Percentiles rank a stretch among this genome's conserved stretches.
Evolutionary conservation across 2,329 filamentous ascomycete species (phyloP).

Genomic region (Cytospora chrysosperma): DNA sequence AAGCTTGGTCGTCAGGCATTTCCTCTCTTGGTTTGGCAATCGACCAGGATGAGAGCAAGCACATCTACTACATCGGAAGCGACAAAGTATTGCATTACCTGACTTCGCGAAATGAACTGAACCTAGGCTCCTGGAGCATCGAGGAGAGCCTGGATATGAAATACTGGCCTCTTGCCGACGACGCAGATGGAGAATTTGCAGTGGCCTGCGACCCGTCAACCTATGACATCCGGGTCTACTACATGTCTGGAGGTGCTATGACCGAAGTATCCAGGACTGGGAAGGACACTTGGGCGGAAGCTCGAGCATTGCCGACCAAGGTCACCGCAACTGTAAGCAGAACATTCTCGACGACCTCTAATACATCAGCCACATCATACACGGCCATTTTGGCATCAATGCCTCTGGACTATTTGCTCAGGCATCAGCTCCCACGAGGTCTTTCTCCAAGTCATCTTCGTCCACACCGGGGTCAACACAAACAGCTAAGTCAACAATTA

Average conservation of each 20-base stretch:
- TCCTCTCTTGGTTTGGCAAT: neutral
- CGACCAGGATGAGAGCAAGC: constrained; percentile 2
- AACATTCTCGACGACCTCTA: neutral
- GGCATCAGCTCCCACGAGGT: neutral
- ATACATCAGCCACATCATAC: neutral
- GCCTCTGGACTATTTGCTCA: neutral
- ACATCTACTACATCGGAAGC: constrained; percentile 11
- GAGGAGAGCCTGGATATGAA: neutral
- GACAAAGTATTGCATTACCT: constrained; percentile 2
- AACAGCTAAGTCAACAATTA: neutral
- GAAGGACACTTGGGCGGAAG: constrained; percentile 5
- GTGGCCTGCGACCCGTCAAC: constrained; percentile 2
- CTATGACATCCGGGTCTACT: constrained; percentile 10
- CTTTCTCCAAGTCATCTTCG: neutral
- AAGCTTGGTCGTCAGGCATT: neutral
- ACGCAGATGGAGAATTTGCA: neutral
- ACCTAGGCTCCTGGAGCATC: constrained; percentile 5
- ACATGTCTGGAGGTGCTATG: constrained; percentile 8
- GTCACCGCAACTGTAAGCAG: constrained; percentile 1
- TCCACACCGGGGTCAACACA: neutral
- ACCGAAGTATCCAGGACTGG: constrained; percentile 1
- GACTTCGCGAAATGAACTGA: neutral
- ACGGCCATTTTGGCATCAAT: neutral
- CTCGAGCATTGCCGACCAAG: neutral
- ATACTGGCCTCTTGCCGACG: constrained; percentile 13